Evolutionary conservation across 768 basidiomycete species (phyloP), one percentile per base, ranked within the genome.

Genomic region (Suillus hirtellus): DNA sequence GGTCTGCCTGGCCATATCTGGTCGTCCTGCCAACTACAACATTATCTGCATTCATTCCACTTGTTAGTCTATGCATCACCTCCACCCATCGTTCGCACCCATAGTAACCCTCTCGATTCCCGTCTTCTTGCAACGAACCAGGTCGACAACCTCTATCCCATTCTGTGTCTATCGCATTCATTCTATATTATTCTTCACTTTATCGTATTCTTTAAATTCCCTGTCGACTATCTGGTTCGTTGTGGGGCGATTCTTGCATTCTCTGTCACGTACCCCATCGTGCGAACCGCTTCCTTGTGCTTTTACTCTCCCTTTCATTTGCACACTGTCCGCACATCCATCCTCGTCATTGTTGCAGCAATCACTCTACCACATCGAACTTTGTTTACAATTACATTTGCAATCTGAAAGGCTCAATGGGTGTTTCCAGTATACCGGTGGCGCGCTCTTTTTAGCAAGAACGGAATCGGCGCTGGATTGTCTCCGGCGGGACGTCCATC

Each of bases 181-280:
- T 86, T 81, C 81, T 85, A 81, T 86, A 85, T 92, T 91, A 91
- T 91, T 90, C 83, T 85, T 89, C 88, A 88, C 80, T 82, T 89
- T 89, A 90, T 87, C 82, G 77, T 81, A 83, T 80, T 79, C 78
- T 78, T 80, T 75, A 67, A 67, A 64, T 66, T 60, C 65, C 69
- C 68, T 76, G 75, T 77, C 72, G 78, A 72, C 72, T 71, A 68
- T 70, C 71, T 71, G 73, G 71, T 69, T 66, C 72, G 74, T 76
- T 69, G 66, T 74, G 70, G 70, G 73, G 67, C 62, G 69, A 71
- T 68, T 70, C 65, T 75, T 77, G 72, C 69, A 61, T 69, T 66
- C 50, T 44, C 31, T 62, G 52, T 52, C 65, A 52, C 38, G 27
- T 27, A 31, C 49, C 56, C 60, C 38, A 63, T 63, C 34, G 60